Conservation (phyloP, 2,329 filamentous ascomycete genomes). For the Colletotrichum viniferum region DNA sequence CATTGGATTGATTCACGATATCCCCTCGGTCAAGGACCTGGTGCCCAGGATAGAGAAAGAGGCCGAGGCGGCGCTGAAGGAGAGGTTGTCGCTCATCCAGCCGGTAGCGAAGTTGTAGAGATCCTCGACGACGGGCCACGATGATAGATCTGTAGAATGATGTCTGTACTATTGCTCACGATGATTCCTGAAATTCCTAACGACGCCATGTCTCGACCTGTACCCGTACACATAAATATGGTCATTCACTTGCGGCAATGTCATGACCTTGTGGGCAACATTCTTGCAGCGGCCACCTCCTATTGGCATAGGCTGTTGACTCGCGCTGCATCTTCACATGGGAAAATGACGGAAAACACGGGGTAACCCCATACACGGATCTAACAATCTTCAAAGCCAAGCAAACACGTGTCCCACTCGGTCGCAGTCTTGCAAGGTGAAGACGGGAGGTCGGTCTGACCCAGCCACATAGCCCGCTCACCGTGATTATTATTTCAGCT, state of each 20-base stretch:
- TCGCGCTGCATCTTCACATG: constrained; percentile 18
- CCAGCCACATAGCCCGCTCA: background rate
- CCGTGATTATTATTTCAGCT: background rate
- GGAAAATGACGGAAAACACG: background rate
- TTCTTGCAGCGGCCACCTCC: background rate
- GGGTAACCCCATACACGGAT: background rate
- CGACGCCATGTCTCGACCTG: background rate
- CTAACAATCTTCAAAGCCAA: background rate
- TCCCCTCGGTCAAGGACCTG: constrained; percentile 74
- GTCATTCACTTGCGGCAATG: background rate
- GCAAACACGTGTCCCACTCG: constrained; percentile 3
- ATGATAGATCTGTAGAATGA: background rate
- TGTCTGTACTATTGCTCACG: background rate
- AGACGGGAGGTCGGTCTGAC: background rate
- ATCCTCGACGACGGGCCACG: background rate
- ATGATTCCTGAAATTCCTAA: background rate
- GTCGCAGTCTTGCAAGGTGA: background rate
- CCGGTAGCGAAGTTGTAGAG: constrained; percentile 63
- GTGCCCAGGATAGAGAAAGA: constrained; percentile 78
- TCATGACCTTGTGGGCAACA: background rate
- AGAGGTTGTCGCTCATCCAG: constrained; percentile 60
- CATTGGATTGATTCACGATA: constrained; percentile 85
- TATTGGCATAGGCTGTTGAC: constrained; percentile 9
- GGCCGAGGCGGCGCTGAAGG: constrained; percentile 68
- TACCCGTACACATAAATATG: background rate